Evolutionary conservation across 352 stramenopile genomes (phyloP), one percentile per base, ranked within the genome.

Genomic region (Globisporangium carolinianum): DNA sequence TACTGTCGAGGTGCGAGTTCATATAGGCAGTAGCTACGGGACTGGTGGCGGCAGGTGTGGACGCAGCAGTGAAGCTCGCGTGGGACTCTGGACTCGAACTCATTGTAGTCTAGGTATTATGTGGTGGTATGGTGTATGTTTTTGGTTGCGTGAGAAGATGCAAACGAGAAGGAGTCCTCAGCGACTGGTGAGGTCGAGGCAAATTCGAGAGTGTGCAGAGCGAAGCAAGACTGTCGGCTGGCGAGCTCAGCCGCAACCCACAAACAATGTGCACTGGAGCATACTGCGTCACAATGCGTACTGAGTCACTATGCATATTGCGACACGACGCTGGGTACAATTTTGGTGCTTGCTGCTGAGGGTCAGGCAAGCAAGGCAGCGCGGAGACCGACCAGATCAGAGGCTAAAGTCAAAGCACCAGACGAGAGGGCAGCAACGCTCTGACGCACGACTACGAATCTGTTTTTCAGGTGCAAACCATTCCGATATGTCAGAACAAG

Each of bases 251-350:
- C 45, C 17, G 24, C 45, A n/a, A 3, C 45, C 7, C 45, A 15
- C 24, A 24, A 24, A 24, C 24, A 24, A 24, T 24, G 24, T 24
- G 24, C 24, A 24, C 24, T 24, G 24, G 24, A 24, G 24, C 24
- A 24, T 24, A 24, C 24, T 24, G 24, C 24, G 24, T 24, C 24
- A 24, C 24, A 24, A 24, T 35, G 45, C 14, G 51, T 55, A 47
- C 0, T 55, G 51, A 55, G 51, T 55, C 51, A 55, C n/a, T 55
- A 55, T 0, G 10, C 10, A 1, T 49, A 49, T 15, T 32, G 45
- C 14, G 42, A 11, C 14, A 18, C 15, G 6, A 37, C 6, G 15
- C 37, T 55, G 38, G 51, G 51, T 55, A 55, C 51, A 55, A 55
- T 24, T 24, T 24, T 24, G 1, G 24, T 24, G 24, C 24, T 24